Base-by-base conservation (phyloP, 129 eudicot species). In the Scalesia atractyloides region DNA sequence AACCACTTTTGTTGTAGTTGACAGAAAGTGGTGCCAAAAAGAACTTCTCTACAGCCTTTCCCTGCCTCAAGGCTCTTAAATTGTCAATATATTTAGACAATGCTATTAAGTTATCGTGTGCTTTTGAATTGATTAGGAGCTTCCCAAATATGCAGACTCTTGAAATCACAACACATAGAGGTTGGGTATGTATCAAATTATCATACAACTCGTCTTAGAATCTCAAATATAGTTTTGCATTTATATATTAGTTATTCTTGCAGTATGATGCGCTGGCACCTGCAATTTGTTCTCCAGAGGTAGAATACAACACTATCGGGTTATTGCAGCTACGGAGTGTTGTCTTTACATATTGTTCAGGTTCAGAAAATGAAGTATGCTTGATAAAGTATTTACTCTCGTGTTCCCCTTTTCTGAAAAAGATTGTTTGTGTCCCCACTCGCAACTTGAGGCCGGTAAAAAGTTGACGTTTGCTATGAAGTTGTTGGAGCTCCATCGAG, bases 91-190 rank as follows among this genome's bases (percentile, higher is more conserved):
- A 63, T 47, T 33, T 61, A 16, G 20, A 12, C 17, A 47, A 13
- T 16, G 1, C 2, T 14, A 17, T n/a, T 24, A 24, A 24, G 51
- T 47, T 33, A 47, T 48, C 30, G 20, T 49, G 6, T 73, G 63
- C 63, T 62, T 36, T 33, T 48, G 62, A 73, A 34, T 5, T 73
- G 57, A 50, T 62, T 49, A 44, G 14, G 9, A 10, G 62, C 70
- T 62, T 48, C 50, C 51, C 53, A 3, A 73, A 63, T 73, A 16
- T 73, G 63, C 51, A 73, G 70, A 73, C n/a, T 7, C 78, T 73
- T 33, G 53, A 49, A 68, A 37, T 37, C 43, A 4, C 43, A 37
- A 37, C 43, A 37, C 3, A 37, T 5, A 3, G 3, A 7, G 43
- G 43, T 37, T 37, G 43, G 7, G 43, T 37, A 24, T 24, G 30